These are phyloP conservation scores for Mycena epipterygia DNA, from an alignment of 768 basidiomycete genomes.

Conservation along the genomic window DNA sequence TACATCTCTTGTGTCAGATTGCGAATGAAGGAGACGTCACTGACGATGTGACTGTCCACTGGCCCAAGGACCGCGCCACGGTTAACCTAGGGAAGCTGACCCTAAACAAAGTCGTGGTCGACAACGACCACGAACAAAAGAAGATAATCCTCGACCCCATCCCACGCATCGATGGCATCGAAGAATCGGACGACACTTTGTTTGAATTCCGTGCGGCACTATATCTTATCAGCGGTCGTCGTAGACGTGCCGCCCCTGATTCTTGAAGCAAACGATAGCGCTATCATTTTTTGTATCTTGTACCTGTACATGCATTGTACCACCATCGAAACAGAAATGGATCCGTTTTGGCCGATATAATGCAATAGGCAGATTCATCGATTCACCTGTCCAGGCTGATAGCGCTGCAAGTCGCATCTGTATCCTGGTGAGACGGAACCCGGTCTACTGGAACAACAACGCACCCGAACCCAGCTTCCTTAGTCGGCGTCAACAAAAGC, in stretches of 20 bases:
- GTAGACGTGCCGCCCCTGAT: constrained; percentile 31
- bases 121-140: constrained; percentile 32
- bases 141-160: constrained; percentile 39
- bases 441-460: neutral
- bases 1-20: constrained; percentile 36
- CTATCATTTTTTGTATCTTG: constrained; percentile 4
- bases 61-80: constrained; percentile 37
- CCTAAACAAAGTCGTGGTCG: constrained; percentile 25
- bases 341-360: neutral
- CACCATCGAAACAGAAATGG: neutral
- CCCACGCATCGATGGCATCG: constrained; percentile 37
- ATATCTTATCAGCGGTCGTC: constrained; percentile 40
- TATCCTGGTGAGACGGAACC: neutral
- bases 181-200: constrained; percentile 35
- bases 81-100: constrained; percentile 35
- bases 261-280: neutral
- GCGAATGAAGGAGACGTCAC: constrained; percentile 38
- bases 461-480: constrained; percentile 28
- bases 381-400: constrained; percentile 35
- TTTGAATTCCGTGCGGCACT: constrained; percentile 38
- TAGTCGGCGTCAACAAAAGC: constrained; percentile 23
- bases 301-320: neutral
- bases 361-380: neutral
- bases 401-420: constrained; percentile 35
- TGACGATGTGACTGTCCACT: constrained; percentile 37